phyloP scores from a whole-genome alignment of 1,284 basidiomycete genomes.

The Ustilago tritici region DNA sequence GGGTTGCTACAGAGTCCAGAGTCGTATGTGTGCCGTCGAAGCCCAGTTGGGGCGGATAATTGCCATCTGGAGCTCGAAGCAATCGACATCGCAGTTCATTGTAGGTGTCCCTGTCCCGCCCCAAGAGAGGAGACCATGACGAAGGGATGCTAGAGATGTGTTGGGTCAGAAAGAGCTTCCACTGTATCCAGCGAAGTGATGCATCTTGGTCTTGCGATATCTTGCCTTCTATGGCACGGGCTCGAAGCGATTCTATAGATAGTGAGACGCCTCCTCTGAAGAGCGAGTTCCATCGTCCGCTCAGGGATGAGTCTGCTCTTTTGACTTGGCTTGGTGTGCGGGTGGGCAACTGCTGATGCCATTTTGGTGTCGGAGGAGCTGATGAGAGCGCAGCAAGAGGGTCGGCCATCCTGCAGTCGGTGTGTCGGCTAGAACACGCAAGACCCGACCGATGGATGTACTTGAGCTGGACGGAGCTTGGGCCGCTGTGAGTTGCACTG shows the following conservation, averaged over 20 bases:
- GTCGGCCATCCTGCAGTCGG: constrained; percentile 21
- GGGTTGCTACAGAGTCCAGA: neutral
- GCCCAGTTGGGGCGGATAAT: constrained; percentile 51
- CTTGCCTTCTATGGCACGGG: constrained; percentile 25
- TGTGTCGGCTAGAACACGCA: neutral
- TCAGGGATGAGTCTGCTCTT: constrained; percentile 14
- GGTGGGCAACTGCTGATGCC: neutral
- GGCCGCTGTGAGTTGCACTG: neutral
- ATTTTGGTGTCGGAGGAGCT: neutral
- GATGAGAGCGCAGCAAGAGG: constrained; percentile 33
- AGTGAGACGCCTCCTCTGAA: constrained; percentile 12
- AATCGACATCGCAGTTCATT: constrained; percentile 36
- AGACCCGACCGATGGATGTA: neutral
- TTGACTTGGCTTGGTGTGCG: neutral
- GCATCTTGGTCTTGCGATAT: constrained; percentile 19
- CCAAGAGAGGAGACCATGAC: constrained; percentile 40
- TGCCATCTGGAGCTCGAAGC: constrained; percentile 55
- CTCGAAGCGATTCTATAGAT: constrained; percentile 25
- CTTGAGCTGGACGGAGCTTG: neutral
- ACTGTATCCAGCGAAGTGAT: constrained; percentile 51
- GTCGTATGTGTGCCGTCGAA: constrained; percentile 35
- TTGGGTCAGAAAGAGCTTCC: constrained; percentile 50
- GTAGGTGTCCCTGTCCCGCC: constrained; percentile 46
- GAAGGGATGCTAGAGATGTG: constrained; percentile 45
- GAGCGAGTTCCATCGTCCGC: constrained; percentile 20